Conservation (phyloP, 805 yeast species). For the Naumovozyma castellii region DNA sequence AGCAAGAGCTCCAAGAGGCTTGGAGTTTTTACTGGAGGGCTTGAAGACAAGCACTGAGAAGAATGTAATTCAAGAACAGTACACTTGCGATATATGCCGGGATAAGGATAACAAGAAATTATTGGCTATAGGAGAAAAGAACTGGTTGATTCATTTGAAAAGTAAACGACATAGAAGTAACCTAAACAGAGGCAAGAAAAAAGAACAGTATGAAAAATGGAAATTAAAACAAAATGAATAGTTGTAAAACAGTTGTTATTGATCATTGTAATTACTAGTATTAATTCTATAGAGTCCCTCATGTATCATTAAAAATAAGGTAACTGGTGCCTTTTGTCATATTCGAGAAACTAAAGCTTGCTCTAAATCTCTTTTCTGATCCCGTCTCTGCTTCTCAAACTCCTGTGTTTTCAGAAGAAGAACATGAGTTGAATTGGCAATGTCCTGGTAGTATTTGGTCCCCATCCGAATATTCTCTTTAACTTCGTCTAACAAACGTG, state of each 20-base stretch:
- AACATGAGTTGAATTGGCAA: constrained; percentile 37
- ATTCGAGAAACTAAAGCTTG: constrained; percentile 4
- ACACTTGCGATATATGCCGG: constrained; percentile 54
- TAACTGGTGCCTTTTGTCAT: neutral
- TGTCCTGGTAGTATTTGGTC: constrained; percentile 55
- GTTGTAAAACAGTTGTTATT: too few species aligned
- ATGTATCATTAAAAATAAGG: neutral
- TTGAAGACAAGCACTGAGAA: constrained; percentile 3
- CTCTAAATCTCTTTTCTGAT: constrained; percentile 46
- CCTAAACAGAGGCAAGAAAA: constrained; percentile 38
- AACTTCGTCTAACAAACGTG: constrained; percentile 41
- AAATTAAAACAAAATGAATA: constrained; percentile 7
- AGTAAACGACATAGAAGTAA: constrained; percentile 63
- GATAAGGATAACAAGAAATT: constrained; percentile 46
- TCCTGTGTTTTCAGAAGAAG: constrained; percentile 42
- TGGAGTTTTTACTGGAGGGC: constrained; percentile 21
- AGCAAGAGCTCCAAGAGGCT: constrained; percentile 33
- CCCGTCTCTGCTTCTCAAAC: constrained; percentile 42
- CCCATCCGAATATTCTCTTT: constrained; percentile 59
- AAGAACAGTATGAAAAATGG: constrained; percentile 45
- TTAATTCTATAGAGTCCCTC: too few species aligned
- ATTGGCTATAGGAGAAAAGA: constrained; percentile 63
- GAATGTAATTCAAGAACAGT: constrained; percentile 49
- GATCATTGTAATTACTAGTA: too few species aligned
- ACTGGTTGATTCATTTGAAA: constrained; percentile 56